A percentile compares a stretch with the other conserved stretches of the same genome.
phyloP scores from a whole-genome alignment of 2,329 filamentous ascomycete genomes.

The Phaeoacremonium minimum region DNA sequence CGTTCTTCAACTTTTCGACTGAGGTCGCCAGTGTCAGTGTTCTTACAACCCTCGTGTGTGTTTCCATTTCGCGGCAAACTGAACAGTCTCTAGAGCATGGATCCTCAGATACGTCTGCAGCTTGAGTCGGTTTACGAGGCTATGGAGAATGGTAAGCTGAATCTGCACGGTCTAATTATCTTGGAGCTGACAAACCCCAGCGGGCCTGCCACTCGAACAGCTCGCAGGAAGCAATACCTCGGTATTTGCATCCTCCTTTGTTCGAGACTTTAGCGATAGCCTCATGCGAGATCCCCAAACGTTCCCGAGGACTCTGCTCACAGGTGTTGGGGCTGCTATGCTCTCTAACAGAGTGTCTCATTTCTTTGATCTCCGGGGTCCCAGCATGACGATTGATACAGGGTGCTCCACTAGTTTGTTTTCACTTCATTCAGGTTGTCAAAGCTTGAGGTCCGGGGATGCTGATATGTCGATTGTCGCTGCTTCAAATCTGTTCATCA shows the following conservation, averaged over 20 bases:
- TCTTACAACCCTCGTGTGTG: too few relatives aligned
- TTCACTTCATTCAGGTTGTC: conserved; percentile 15
- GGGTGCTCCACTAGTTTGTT: conserved; percentile 37
- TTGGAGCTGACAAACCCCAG: too few relatives aligned
- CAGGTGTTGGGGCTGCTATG: conserved; percentile 28
- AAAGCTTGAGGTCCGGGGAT: conserved; percentile 6
- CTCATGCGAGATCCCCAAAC: conserved; percentile 17
- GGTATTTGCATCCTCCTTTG: conserved; percentile 24
- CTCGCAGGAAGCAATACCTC: conserved; percentile 24
- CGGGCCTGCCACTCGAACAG: conserved; percentile 11
- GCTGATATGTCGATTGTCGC: conserved; percentile 14
- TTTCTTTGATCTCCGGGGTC: conserved; percentile 31
- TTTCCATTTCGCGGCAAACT: too few relatives aligned
- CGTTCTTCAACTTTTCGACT: conserved; percentile 2
- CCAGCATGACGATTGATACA: conserved; percentile 39
- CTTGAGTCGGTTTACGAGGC: conserved; percentile 7
- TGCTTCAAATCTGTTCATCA: conserved; percentile 16
- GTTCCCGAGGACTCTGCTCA: conserved; percentile 22
- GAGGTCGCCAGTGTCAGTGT: background rate
- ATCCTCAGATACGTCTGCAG: conserved; percentile 5
- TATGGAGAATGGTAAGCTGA: conserved; percentile 7
- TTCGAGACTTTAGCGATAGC: conserved; percentile 21
- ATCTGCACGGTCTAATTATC: too few relatives aligned
- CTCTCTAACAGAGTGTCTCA: conserved; percentile 34
- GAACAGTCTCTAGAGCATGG: too few relatives aligned